Base-by-base conservation (phyloP, 148 eudicot genomes). In the Chenopodium formosanum region DNA sequence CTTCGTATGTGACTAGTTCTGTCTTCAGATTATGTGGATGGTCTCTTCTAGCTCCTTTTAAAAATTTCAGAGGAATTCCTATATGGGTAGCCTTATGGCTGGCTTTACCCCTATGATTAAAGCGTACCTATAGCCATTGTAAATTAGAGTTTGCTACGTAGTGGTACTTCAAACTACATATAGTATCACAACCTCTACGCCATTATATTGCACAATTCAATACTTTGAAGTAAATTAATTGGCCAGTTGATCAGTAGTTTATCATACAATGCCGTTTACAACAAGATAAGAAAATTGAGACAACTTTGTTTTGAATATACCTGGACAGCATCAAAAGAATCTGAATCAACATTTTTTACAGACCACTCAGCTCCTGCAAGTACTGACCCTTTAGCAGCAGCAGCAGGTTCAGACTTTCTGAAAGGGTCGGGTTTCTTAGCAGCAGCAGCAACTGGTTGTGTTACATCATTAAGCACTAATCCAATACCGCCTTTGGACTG, bases 291-390 rank as follows among this genome's bases (percentile, higher is more conserved):
- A 22, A 12, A 62, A n/a, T 20, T 8, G 4, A 20, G 25, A 22
- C 66, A 62, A 8, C 22, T 3, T 1, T 62, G 7, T 62, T 7
- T 62, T 1, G 27, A 62, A 22, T 17, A 74, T 77, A 94, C 98
- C 98, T 95, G 98, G 44, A 95, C 88, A 90, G 96, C 98, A 87
- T 95, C 97, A 82, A 90, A 88, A 81, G 98, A 90, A 65, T 95
- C 98, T 11, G 93, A 88, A 87, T 95, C 97, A 47, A 85, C 95
- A 83, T 92, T 93, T 78, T 82, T 91, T 6, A 95, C 93, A 63
- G 81, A 83, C 98, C 98, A 95, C 75, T 95, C 87, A 72, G 80
- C 84, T 34, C 87, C 86, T 23, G 87, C 58, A 46, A 87, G 84
- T 67, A 82, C 77, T 11, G 92, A 77, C 23, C 81, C 78, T 70